Evolutionary conservation across 441 rosid species (phyloP), one percentile per base, ranked within the genome.

Genomic region (Gossypium laxum): DNA sequence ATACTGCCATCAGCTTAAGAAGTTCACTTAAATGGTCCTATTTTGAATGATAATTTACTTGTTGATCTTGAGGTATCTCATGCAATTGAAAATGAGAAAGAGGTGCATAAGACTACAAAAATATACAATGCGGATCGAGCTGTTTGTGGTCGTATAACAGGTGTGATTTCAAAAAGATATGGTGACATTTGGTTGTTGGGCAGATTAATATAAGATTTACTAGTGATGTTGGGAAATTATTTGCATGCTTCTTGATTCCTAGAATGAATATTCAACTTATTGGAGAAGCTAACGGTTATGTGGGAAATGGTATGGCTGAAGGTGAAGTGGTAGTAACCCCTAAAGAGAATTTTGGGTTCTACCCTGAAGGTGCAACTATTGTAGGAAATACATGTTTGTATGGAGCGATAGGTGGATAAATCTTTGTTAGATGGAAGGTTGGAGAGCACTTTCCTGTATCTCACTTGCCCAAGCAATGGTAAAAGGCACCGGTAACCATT

Each of bases 231-330:
- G 98, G 99, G 76, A 93, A 92, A 79, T 92, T 98, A n/a, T 94
- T 94, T 84, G 92, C 80, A n/a, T 94, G 98, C 85, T 94, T 94
- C 81, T 84, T 94, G 87, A 90, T 91, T 12, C 99, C 97, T 48
- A 96, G 98, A 77, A 94, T 90, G 98, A 90, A 85, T 80, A 83
- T 94, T 79, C 82, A 81, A 62, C 92, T 92, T 67, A 81, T 92
- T 30, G 97, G 99, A 82, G 99, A 94, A 82, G 85, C 98, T 24
- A 94, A 92, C 75, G 98, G 92, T 82, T 94, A 90, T 62, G 99
- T 94, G 47, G 98, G 99, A 69, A 92, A 94, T 97, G 97, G 99
- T 75, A 94, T 94, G 94, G 98, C 99, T 57, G 97, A 98, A 70
- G 97, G 99, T 72, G 98, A 92, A 80, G 22, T 94, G 82, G 92